These are phyloP conservation scores for Mycena olivaceomarginata DNA, from an alignment of 768 basidiomycete species.

Conservation along the genomic window DNA sequence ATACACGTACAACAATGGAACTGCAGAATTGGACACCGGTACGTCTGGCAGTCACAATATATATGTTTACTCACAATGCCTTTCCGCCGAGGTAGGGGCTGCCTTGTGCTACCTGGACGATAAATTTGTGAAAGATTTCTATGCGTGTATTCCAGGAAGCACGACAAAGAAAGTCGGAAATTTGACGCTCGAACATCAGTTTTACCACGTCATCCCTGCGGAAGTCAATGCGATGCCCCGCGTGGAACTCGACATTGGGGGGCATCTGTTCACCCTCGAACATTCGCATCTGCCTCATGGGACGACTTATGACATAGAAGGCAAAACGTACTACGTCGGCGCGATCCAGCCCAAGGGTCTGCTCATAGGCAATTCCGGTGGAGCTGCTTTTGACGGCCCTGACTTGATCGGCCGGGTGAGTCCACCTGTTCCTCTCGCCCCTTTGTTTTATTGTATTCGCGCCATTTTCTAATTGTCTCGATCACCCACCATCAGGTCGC, in stretches of 20 bases:
- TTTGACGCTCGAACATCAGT: not conserved
- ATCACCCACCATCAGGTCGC: no score
- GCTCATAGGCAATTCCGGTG: no score
- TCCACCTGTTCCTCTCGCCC: no score
- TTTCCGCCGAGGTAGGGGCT: not conserved
- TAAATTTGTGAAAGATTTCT: constrained; percentile 7
- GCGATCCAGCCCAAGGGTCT: no score
- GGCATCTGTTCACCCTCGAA: constrained; percentile 17
- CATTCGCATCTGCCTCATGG: not conserved
- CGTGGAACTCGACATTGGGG: constrained; percentile 25
- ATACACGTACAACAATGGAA: constrained; percentile 19
- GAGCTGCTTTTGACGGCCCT: no score
- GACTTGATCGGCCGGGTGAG: no score
- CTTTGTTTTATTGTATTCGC: no score
- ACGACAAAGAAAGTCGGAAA: not conserved
- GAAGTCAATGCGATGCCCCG: not conserved
- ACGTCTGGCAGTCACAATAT: not conserved
- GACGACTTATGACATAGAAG: not conserved
- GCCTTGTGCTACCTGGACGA: constrained; percentile 22
- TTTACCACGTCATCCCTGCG: constrained; percentile 3
- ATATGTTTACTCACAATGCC: no score
- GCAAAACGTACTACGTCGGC: no score
- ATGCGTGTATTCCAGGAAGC: not conserved
- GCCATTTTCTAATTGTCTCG: no score
- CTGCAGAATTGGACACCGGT: constrained; percentile 24